Percentiles rank a stretch among this genome's conserved stretches.
Conservation (phyloP, 352 stramenopile species). For the Pythium plurisporium region DNA sequence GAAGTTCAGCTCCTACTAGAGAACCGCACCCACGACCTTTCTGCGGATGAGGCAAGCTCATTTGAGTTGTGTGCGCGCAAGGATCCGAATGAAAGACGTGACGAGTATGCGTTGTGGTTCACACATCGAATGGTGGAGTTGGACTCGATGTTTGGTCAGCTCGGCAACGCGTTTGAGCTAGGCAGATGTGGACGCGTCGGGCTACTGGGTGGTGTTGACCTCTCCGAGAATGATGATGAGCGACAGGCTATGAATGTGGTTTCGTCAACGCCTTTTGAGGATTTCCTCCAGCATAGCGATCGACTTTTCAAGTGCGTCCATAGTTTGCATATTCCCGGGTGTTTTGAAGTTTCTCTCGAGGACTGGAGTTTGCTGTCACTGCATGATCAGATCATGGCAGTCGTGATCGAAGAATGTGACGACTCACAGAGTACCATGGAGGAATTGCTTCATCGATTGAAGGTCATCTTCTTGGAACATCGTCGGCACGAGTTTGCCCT, state of each 20-base stretch:
- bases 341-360: conserved; percentile 34
- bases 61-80: conserved; percentile 34
- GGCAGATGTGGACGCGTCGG: conserved; percentile 28
- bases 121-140: conserved; percentile 46
- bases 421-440: background rate
- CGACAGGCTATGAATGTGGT: conserved; percentile 4
- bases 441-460: conserved; percentile 34
- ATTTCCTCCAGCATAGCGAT: conserved; percentile 50
- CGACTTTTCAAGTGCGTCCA: conserved; percentile 61
- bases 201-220: background rate
- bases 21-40: conserved; percentile 41
- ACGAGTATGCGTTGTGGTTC: conserved; percentile 49
- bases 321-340: conserved; percentile 33
- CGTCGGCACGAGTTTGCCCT: conserved; percentile 35
- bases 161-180: conserved; percentile 42
- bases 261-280: conserved; percentile 32
- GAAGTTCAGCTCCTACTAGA: conserved; percentile 30
- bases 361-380: conserved; percentile 59
- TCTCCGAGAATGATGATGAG: background rate
- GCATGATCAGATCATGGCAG: conserved; percentile 49
- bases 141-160: conserved; percentile 55
- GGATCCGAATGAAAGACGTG: conserved; percentile 21
- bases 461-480: conserved; percentile 43
- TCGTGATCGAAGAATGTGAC: conserved; percentile 22
- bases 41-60: conserved; percentile 26